Percentiles rank a stretch among this genome's conserved stretches.
phyloP scores from a whole-genome alignment of 371 early-diverging fungal species.

The Mortierella sp. region DNA sequence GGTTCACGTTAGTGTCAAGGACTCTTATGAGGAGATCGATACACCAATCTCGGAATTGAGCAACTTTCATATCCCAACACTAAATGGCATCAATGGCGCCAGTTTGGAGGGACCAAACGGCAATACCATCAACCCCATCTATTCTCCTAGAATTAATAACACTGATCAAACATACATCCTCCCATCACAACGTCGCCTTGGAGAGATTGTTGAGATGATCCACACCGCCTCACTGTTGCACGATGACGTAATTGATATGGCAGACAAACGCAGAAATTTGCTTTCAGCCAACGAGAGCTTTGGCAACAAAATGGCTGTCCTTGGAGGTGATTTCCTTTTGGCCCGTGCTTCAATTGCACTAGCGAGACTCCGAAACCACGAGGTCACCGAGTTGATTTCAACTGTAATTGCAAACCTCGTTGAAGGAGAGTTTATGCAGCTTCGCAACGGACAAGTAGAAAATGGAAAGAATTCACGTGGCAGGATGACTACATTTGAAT shows the following conservation, averaged over 20 bases:
- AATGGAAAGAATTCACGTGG: constrained; percentile 34
- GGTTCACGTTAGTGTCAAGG: constrained; percentile 38
- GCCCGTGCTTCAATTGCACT: constrained; percentile 94
- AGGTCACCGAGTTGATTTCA: constrained; percentile 93
- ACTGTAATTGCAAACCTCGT: constrained; percentile 94
- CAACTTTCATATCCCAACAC: constrained; percentile 45
- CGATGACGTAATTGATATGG: constrained; percentile 93
- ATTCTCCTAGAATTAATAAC: constrained; percentile 32
- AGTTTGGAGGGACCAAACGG: neutral
- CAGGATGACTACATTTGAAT: constrained; percentile 73
- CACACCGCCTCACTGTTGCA: constrained; percentile 96
- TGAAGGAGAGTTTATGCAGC: constrained; percentile 97
- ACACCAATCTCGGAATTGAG: constrained; percentile 59
- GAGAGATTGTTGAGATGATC: constrained; percentile 97
- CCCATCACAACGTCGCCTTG: constrained; percentile 91
- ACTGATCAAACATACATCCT: constrained; percentile 68
- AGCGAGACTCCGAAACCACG: constrained; percentile 87
- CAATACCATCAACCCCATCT: constrained; percentile 61
- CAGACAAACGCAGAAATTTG: constrained; percentile 76
- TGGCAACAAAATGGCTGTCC: constrained; percentile 97
- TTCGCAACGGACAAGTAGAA: constrained; percentile 74
- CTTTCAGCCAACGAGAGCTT: constrained; percentile 87
- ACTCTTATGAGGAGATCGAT: constrained; percentile 66
- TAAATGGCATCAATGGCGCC: constrained; percentile 9
- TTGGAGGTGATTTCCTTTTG: constrained; percentile 95